phyloP scores from a whole-genome alignment of 164 flowering plant species.

The Vitis labrusca region DNA sequence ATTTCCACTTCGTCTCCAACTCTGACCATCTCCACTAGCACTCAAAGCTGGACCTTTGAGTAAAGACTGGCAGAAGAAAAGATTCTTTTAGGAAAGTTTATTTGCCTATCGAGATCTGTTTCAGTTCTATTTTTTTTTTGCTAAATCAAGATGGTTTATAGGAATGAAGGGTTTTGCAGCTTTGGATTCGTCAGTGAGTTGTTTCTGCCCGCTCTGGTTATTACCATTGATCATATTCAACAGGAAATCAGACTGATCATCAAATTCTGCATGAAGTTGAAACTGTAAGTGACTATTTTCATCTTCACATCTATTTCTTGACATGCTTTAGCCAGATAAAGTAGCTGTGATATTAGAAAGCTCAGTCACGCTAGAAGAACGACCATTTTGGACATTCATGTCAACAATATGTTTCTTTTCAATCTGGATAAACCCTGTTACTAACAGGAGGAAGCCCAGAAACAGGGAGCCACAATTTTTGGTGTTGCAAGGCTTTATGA shows the following conservation, averaged over 20 bases:
- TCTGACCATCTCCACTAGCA: no score
- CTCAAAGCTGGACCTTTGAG: conserved; percentile 12
- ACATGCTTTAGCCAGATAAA: no score
- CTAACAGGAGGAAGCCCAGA: conserved; percentile 55
- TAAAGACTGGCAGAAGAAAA: conserved; percentile 48
- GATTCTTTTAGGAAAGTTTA: conserved; percentile 41
- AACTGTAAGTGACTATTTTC: no score
- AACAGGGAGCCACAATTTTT: conserved; percentile 24
- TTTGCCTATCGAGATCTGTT: conserved; percentile 34
- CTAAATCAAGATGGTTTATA: conserved; percentile 33
- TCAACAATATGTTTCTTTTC: no score
- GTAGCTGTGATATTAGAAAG: no score
- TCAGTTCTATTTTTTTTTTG: conserved; percentile 32
- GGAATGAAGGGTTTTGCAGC: conserved; percentile 29
- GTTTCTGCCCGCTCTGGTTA: conserved; percentile 38
- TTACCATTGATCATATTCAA: conserved; percentile 39
- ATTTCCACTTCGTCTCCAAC: no score
- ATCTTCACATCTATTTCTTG: no score
- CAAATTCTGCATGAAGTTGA: no score
- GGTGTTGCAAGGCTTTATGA: no score
- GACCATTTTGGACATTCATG: no score
- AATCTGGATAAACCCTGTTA: conserved; percentile 32
- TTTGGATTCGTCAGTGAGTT: conserved; percentile 32
- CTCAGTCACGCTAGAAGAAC: no score
- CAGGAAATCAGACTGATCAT: conserved; percentile 30